Evolutionary conservation across 106 monocot genomes (phyloP).

Genomic region (Narthecium ossifragum): DNA sequence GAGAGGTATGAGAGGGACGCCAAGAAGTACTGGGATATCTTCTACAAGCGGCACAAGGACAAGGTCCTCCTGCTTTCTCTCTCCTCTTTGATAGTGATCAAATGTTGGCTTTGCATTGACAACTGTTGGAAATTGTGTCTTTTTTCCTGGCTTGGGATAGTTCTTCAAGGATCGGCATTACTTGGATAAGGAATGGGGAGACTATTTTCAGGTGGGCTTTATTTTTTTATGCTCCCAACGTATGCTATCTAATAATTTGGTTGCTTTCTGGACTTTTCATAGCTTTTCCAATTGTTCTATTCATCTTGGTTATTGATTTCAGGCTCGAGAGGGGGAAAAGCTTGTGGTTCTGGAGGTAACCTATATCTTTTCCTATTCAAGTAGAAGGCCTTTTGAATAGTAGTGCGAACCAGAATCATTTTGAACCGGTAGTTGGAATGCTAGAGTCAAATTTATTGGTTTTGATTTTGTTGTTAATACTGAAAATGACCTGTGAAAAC

Average conservation of each 20-base stretch:
- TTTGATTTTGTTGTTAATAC: too few relatives aligned
- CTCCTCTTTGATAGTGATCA: background rate
- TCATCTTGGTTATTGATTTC: conserved; percentile 3
- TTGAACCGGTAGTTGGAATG: too few relatives aligned
- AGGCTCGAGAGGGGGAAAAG: conserved; percentile 30
- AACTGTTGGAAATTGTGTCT: background rate
- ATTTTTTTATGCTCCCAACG: background rate
- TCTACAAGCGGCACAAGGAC: conserved; percentile 90
- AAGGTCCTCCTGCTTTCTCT: conserved; percentile 31
- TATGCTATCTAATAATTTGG: background rate
- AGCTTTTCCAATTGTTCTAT: background rate
- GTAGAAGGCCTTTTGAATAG: too few relatives aligned
- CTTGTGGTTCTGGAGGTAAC: conserved; percentile 79
- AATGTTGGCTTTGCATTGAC: background rate
- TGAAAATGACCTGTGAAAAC: too few relatives aligned
- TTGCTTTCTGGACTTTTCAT: background rate
- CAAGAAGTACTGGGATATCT: conserved; percentile 89
- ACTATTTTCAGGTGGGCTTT: conserved; percentile 50
- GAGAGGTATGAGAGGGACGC: conserved; percentile 98
- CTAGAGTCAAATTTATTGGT: too few relatives aligned
- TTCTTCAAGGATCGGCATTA: conserved; percentile 99
- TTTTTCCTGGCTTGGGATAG: conserved; percentile 18
- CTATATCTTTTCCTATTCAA: too few relatives aligned
- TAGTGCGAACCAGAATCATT: too few relatives aligned
- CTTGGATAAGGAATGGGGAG: conserved; percentile 96